phyloP scores from a whole-genome alignment of 139 green algal species.

The Coelastrella sp. region DNA sequence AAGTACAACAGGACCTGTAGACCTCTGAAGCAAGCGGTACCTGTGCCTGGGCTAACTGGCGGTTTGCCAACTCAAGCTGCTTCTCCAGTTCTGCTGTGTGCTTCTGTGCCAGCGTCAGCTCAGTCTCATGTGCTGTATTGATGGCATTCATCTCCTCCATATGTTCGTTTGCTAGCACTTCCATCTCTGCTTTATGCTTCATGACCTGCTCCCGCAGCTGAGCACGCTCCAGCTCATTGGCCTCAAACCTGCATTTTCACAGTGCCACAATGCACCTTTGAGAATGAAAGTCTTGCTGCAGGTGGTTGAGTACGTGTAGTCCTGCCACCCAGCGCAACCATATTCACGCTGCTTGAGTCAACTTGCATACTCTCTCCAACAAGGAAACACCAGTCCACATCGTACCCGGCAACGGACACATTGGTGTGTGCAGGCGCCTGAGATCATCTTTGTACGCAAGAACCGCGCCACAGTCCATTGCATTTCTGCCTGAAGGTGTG shows the following conservation, averaged over 20 bases:
- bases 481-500: background rate
- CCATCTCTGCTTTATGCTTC: slow-evolving; percentile 51
- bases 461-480: background rate
- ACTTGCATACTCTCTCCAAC: too few relatives aligned
- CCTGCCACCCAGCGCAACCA: background rate
- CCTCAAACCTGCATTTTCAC: slow-evolving; percentile 43
- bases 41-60: slow-evolving; percentile 50
- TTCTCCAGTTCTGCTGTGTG: slow-evolving; percentile 50
- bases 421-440: background rate
- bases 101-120: slow-evolving; percentile 45
- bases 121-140: slow-evolving; percentile 27
- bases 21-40: background rate
- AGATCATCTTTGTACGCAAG: too few relatives aligned
- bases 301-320: background rate
- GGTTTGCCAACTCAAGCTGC: slow-evolving; percentile 47
- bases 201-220: slow-evolving; percentile 69
- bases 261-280: background rate
- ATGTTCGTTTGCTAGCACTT: slow-evolving; percentile 52
- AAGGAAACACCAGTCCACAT: too few relatives aligned
- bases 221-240: slow-evolving; percentile 82
- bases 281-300: too few relatives aligned
- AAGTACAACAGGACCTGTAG: too few relatives aligned
- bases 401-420: background rate
- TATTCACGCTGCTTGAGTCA: background rate
- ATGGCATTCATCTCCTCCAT: slow-evolving; percentile 50